phyloP scores from a whole-genome alignment of 1,139 yeast species.

The Nematodospora anomalae region DNA sequence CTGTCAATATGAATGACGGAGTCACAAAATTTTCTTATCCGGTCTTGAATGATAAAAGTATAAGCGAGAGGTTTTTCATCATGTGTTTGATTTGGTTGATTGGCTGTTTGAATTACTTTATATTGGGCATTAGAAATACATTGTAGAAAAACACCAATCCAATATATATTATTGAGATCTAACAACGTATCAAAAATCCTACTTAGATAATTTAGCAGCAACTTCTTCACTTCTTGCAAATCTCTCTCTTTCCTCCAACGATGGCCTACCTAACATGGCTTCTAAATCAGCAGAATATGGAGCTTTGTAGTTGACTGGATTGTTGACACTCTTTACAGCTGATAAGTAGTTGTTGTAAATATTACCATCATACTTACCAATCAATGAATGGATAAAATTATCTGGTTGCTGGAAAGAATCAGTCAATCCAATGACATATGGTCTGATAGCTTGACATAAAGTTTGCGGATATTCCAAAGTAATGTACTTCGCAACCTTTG shows the following conservation, averaged over 20 bases:
- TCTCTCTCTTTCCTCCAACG: slow-evolving; percentile 50
- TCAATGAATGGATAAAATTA: slow-evolving; percentile 79
- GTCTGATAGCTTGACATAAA: slow-evolving; percentile 54
- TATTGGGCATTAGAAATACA: slow-evolving; percentile 3
- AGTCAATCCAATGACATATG: slow-evolving; percentile 77
- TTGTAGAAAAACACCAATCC: slow-evolving; percentile 1
- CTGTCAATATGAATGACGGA: slow-evolving; percentile 8
- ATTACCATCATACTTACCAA: slow-evolving; percentile 85
- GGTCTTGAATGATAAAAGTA: slow-evolving; percentile 15
- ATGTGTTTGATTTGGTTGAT: slow-evolving; percentile 9
- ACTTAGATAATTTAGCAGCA: slow-evolving; percentile 17
- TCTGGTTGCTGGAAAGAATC: slow-evolving; percentile 89
- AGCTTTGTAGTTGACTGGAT: slow-evolving; percentile 57
- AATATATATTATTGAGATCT: background rate
- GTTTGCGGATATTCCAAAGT: slow-evolving; percentile 47
- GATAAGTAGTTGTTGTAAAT: slow-evolving; percentile 76
- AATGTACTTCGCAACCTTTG: slow-evolving; percentile 33
- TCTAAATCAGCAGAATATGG: slow-evolving; percentile 56
- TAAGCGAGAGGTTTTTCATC: slow-evolving; percentile 10
- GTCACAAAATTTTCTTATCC: slow-evolving; percentile 22
- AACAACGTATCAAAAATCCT: background rate
- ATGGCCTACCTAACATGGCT: slow-evolving; percentile 52
- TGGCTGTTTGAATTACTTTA: slow-evolving; percentile 11
- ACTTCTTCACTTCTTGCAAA: slow-evolving; percentile 45
- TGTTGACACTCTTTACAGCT: slow-evolving; percentile 51